A percentile compares a stretch with the other conserved stretches of the same genome.
Evolutionary conservation across 2,329 filamentous ascomycete genomes (phyloP).

Genomic region (Dothideomycetes sp.): DNA sequence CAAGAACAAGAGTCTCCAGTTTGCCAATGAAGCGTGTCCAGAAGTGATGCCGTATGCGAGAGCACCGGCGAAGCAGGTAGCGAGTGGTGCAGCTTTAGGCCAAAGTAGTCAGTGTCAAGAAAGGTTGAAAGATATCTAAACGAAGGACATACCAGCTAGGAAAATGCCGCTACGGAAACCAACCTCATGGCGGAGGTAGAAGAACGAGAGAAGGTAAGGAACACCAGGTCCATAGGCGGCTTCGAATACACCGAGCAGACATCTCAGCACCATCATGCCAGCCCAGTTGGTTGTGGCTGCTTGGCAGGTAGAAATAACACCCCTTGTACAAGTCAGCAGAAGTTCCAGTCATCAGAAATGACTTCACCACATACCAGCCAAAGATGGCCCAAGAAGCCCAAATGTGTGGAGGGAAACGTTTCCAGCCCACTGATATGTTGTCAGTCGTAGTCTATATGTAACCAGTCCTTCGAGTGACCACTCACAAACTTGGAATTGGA

Average conservation of each 20-base stretch:
- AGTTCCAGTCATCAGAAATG: background rate
- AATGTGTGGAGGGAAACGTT: conserved; percentile 28
- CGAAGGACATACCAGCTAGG: conserved; percentile 22
- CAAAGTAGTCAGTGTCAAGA: background rate
- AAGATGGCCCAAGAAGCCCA: conserved; percentile 16
- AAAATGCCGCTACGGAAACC: conserved; percentile 50
- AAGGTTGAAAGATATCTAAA: too few relatives aligned
- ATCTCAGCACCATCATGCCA: conserved; percentile 37
- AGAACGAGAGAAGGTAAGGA: conserved; percentile 46
- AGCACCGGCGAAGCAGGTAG: conserved; percentile 68
- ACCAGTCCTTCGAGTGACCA: background rate
- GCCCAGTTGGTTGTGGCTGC: conserved; percentile 32
- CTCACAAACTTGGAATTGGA: conserved; percentile 31
- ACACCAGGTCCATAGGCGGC: conserved; percentile 37
- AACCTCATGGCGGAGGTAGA: conserved; percentile 50
- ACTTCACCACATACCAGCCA: conserved; percentile 11
- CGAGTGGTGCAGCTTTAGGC: conserved; percentile 49
- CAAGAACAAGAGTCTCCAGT: conserved; percentile 54
- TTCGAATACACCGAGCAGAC: conserved; percentile 48
- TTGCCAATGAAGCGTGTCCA: conserved; percentile 46
- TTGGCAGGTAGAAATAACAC: conserved; percentile 30
- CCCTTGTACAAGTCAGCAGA: conserved; percentile 28
- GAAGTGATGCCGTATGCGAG: conserved; percentile 56
- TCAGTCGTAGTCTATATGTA: background rate
- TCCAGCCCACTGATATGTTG: conserved; percentile 10